Evolutionary conservation across 139 green algal genomes (phyloP), one percentile per base, ranked within the genome.

Genomic region (Astrephomene gubernaculifera): DNA sequence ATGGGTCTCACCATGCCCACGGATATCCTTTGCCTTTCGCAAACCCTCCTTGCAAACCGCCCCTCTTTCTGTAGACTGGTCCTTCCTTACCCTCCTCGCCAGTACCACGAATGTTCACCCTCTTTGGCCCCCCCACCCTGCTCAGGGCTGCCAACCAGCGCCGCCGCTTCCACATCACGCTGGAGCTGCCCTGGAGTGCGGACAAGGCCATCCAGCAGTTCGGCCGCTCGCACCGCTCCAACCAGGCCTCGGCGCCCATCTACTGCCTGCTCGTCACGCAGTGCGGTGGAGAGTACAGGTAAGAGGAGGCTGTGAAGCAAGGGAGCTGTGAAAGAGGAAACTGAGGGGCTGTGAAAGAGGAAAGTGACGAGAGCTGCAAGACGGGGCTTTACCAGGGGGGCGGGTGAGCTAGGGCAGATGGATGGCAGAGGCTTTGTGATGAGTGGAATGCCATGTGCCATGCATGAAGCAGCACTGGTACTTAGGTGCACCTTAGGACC

Each of bases 171-270:
- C 95, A 98, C 90, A 89, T 98, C 71, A 98, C 95, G 4, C 92
- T 97, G 45, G 95, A 98, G 91, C 90, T 98, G 87, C 92, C 94
- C 57, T 98, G 95, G 86, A 89, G 54, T n/a, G 95, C 94, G 0
- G 94, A 97, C 89, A 96, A 96, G 80, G 91, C 95, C 41, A 94
- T 97, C 49, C 95, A 97, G 88, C 95, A 97, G 87, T 90, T 97
- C 24, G 95, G 95, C 21, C 87, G 91, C 39, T 82, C 41, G 36
- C 91, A 94, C 82, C 89, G 91, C 68, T 84, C 84, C 57, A 94
- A 96, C 88, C 94, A 97, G 86, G 54, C 79, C 35, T 89, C 83
- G 17, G 89, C 92, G 33, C 94, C 94, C 44, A 73, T 95, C 73
- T 97, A 96, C 90, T 87, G 88, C 82, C 91, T 96, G 57, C 71